Conservation (phyloP, 2,329 filamentous ascomycete species). For the Clarireedia paspali region DNA sequence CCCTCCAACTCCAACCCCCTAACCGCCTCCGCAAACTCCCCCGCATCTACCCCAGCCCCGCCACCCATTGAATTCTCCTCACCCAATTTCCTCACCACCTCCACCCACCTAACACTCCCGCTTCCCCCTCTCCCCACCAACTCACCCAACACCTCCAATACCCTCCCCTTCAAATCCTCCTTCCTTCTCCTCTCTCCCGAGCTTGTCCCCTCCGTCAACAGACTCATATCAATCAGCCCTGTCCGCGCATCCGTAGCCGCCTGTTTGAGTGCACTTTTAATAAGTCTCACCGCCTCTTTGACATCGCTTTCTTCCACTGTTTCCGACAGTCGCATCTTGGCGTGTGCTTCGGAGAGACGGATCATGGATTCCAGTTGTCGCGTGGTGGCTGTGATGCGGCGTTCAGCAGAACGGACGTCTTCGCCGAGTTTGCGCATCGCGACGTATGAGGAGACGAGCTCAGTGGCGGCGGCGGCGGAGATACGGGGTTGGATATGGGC, state of each 20-base stretch:
- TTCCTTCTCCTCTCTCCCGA: conserved; percentile 76
- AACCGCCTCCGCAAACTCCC: conserved; percentile 79
- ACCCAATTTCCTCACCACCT: conserved; percentile 63
- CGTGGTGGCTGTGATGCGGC: conserved; percentile 95
- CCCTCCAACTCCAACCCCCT: conserved; percentile 79
- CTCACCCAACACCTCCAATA: conserved; percentile 72
- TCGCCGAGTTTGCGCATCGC: conserved; percentile 91
- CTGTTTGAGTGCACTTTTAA: conserved; percentile 90
- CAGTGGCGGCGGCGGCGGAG: conserved; percentile 69
- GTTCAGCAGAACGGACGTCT: conserved; percentile 79
- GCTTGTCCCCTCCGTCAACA: conserved; percentile 90
- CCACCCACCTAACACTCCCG: conserved; percentile 66
- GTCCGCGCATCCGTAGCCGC: conserved; percentile 89
- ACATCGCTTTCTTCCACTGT: conserved; percentile 78
- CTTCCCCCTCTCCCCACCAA: conserved; percentile 59
- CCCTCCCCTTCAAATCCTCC: conserved; percentile 75
- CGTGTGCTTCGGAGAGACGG: conserved; percentile 89
- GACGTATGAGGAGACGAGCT: conserved; percentile 81
- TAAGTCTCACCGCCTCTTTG: conserved; percentile 81
- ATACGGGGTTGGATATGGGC: conserved; percentile 77
- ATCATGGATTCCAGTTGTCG: conserved; percentile 98
- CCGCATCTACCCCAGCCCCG: conserved; percentile 50
- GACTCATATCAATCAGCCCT: conserved; percentile 91
- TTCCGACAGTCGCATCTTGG: conserved; percentile 84
- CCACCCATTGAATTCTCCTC: conserved; percentile 59